Evolutionary conservation across 768 basidiomycete genomes (phyloP), one percentile per base, ranked within the genome.

Genomic region (Coprinellus aureogranulatus): DNA sequence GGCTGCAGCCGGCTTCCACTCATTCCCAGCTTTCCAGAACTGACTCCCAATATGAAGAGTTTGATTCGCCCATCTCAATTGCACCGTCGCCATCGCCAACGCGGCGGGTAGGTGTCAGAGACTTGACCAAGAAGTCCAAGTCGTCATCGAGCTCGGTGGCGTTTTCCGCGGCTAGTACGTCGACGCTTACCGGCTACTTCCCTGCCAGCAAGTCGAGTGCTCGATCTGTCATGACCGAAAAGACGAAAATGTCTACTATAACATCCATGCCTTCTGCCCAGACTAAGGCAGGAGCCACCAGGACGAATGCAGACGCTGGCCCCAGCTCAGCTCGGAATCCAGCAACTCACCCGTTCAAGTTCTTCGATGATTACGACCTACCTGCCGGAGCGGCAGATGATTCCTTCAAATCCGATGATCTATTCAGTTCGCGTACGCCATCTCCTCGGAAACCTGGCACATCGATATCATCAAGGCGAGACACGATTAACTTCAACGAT

Each of bases 81-180:
- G 31, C 16, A 4, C 20, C 23, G 4, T 39, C 55, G 4, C 31
- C 55, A 12, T 57, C 55, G 9, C 47, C 55, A 4, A 45, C 27
- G 8, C 55, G 34, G 22, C 22, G 55, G 34, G 47, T 6, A 10
- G 55, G 55, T 14, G 37, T 57, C 4, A 49, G 37, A 25, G 55
- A 57, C 26, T 50, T 57, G 55, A 57, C 55, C 22, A 57, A 57
- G 34, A 57, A 57, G 22, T 4, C 50, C 16, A 52, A 30, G 30
- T 39, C 39, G 30, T 39, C 39, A 5, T 41, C 51, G 26, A 41
- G 26, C 26, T 46, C 45, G 6, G 22, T 23, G 14, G 20, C 45
- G 20, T 31, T 22, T 8, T 26, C 10, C 11, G 30, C 18, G 30
- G 26, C 30, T 3, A 26, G 18, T 18, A 40, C 14, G 3, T 22